phyloP scores from a whole-genome alignment of 2,329 filamentous ascomycete species.

The Colletotrichum tanaceti region DNA sequence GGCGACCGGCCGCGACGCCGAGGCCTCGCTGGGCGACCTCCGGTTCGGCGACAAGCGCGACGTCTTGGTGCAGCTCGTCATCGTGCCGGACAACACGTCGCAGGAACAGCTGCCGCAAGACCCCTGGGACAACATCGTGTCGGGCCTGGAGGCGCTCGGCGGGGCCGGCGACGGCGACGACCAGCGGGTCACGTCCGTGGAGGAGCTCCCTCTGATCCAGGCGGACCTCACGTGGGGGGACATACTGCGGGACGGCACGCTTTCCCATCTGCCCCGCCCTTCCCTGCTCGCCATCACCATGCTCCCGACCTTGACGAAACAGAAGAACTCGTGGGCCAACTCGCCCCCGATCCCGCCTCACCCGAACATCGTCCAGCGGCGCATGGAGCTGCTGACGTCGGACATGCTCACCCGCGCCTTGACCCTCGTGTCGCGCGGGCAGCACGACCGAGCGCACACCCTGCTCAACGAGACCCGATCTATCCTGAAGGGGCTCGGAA shows the following conservation, averaged over 20 bases:
- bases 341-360: slow-evolving; percentile 92
- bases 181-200: slow-evolving; percentile 83
- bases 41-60: slow-evolving; percentile 95
- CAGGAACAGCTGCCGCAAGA: slow-evolving; percentile 92
- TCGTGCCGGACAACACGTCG: slow-evolving; percentile 83
- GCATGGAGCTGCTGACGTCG: slow-evolving; percentile 97
- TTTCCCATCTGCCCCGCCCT: slow-evolving; percentile 87
- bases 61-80: slow-evolving; percentile 92
- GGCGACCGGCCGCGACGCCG: slow-evolving; percentile 92
- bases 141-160: slow-evolving; percentile 91
- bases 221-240: slow-evolving; percentile 95
- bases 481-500: slow-evolving; percentile 94
- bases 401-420: slow-evolving; percentile 96
- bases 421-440: slow-evolving; percentile 88
- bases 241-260: slow-evolving; percentile 86
- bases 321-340: slow-evolving; percentile 73
- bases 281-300: slow-evolving; percentile 96
- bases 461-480: slow-evolving; percentile 92
- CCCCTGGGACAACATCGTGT: slow-evolving; percentile 97
- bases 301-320: slow-evolving; percentile 75
- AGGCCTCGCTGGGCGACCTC: slow-evolving; percentile 90
- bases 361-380: slow-evolving; percentile 91
- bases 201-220: slow-evolving; percentile 94
- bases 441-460: slow-evolving; percentile 93
- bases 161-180: slow-evolving; percentile 89